These are phyloP conservation scores for Mimosa pudica DNA, from an alignment of 306 rosid species.

Conservation along the genomic window DNA sequence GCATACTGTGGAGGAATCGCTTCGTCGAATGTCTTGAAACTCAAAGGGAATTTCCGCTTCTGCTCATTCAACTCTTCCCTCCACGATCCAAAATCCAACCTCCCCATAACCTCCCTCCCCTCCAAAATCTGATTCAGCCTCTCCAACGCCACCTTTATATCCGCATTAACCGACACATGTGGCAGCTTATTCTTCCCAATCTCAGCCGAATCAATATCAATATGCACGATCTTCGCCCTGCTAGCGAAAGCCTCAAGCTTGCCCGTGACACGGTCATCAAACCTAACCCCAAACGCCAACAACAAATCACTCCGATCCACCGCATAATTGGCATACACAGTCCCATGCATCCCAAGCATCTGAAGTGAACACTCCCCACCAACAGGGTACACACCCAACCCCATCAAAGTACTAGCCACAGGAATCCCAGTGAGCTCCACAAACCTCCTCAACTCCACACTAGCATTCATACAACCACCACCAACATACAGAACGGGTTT, in stretches of 20 bases:
- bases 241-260: constrained; percentile 88
- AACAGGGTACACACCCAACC: constrained; percentile 68
- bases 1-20: constrained; percentile 84
- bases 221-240: constrained; percentile 87
- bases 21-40: constrained; percentile 70
- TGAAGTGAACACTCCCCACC: constrained; percentile 59
- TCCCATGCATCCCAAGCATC: constrained; percentile 95
- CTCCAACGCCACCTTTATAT: constrained; percentile 69
- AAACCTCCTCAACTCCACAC: constrained; percentile 66
- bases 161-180: constrained; percentile 69
- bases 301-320: constrained; percentile 75
- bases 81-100: constrained; percentile 64
- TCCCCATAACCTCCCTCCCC: constrained; percentile 32
- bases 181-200: constrained; percentile 97
- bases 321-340: constrained; percentile 89
- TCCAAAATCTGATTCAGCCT: constrained; percentile 68
- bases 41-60: constrained; percentile 64
- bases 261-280: constrained; percentile 90
- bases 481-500: constrained; percentile 85
- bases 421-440: constrained; percentile 76
- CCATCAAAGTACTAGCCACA: constrained; percentile 88
- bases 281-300: constrained; percentile 93
- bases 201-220: constrained; percentile 91
- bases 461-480: constrained; percentile 81
- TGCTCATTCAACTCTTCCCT: constrained; percentile 73